Conservation (phyloP, 257 asterid genomes). For the Asclepias syriaca region DNA sequence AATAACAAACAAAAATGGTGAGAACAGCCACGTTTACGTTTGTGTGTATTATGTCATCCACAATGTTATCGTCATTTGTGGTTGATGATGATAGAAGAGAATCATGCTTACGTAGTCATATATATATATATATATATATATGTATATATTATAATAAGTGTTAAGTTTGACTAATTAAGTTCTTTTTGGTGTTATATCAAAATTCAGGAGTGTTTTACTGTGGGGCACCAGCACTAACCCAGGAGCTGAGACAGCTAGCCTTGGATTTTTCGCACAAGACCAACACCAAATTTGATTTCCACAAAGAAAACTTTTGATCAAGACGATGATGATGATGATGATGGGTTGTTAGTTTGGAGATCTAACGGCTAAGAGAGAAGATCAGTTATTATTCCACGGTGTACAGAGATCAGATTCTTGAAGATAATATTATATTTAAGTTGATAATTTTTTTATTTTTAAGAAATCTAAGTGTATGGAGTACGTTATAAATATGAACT, state of each 20-base stretch:
- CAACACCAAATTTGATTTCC: slow-evolving; percentile 80
- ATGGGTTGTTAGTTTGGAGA: not conserved
- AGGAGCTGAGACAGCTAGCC: slow-evolving; percentile 57
- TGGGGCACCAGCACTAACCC: slow-evolving; percentile 82
- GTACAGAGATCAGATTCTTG: slow-evolving; percentile 4
- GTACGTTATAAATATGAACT: not conserved
- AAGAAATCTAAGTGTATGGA: not conserved
- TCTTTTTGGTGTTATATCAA: not conserved
- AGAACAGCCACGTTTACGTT: slow-evolving; percentile 1
- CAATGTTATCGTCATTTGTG: too few species aligned
- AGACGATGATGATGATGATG: not conserved
- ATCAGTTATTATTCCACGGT: not conserved
- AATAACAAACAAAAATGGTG: not conserved
- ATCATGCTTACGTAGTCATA: not conserved
- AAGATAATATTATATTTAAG: not conserved
- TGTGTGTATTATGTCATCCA: not conserved
- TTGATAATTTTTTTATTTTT: not conserved
- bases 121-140: not conserved
- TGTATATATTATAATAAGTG: too few species aligned
- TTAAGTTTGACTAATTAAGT: not conserved
- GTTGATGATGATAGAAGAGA: not conserved
- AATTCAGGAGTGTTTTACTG: slow-evolving; percentile 86
- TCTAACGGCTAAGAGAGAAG: not conserved
- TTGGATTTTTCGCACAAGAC: slow-evolving; percentile 67
- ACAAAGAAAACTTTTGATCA: slow-evolving; percentile 73